Conservation (phyloP, 192 early-diverging fungal genomes). For the Linnemannia elongata region DNA sequence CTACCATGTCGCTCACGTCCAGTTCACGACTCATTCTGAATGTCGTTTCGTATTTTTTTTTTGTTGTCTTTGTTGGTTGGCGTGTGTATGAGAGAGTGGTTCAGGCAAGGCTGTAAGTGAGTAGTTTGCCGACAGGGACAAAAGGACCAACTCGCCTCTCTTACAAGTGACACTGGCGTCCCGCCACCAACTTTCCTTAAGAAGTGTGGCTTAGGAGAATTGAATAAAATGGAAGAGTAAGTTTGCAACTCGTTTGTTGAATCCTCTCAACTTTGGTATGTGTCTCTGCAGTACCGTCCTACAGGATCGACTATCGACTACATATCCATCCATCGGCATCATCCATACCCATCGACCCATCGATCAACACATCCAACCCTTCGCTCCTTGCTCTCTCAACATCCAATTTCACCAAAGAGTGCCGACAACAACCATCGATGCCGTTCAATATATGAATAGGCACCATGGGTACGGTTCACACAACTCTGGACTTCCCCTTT, state of each 20-base stretch:
- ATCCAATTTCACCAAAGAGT: not conserved
- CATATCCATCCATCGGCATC: slow-evolving; percentile 27
- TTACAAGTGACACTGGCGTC: not conserved
- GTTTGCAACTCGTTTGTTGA: slow-evolving; percentile 42
- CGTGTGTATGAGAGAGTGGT: not conserved
- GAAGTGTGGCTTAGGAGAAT: not conserved
- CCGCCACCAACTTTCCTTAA: not conserved
- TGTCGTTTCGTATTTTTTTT: not conserved
- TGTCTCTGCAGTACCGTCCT: slow-evolving; percentile 10
- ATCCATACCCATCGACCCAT: not conserved
- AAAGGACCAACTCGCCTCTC: not conserved
- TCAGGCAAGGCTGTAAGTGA: not conserved
- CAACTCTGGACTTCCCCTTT: not conserved
- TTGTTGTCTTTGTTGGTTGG: not conserved
- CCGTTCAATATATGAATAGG: not conserved
- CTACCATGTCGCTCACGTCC: slow-evolving; percentile 58
- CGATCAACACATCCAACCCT: slow-evolving; percentile 2
- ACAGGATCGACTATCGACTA: not conserved
- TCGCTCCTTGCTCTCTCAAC: not conserved
- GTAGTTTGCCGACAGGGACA: not conserved
- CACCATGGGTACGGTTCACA: not conserved
- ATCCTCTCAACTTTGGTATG: slow-evolving; percentile 61
- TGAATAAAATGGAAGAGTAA: slow-evolving; percentile 28
- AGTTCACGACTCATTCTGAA: slow-evolving; percentile 20
- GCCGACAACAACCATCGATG: not conserved